Percentiles rank a stretch among this genome's conserved stretches.
Evolutionary conservation across 345 rosid species (phyloP).

Genomic region (Eutrema japonicum): DNA sequence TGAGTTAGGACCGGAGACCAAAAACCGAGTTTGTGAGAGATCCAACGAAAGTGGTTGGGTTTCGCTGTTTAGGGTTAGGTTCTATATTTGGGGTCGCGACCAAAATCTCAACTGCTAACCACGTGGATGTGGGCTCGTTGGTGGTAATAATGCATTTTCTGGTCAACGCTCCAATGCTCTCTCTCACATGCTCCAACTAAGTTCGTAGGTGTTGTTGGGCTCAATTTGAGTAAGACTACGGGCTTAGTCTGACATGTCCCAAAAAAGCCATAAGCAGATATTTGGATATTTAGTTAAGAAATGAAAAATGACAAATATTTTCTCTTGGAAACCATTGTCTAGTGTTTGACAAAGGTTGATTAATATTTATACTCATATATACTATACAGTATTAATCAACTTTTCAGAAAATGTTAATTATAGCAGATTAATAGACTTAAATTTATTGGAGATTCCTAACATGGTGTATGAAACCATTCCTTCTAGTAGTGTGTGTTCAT

Average conservation of each 20-base stretch:
- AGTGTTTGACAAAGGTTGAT: no score
- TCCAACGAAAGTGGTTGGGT: slow-evolving; percentile 33
- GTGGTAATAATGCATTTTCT: neutral
- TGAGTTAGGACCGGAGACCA: neutral
- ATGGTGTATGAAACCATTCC: no score
- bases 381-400: no score
- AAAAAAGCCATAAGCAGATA: no score
- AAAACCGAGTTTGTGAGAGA: slow-evolving; percentile 17
- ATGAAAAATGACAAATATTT: no score
- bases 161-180: neutral
- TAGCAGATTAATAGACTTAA: no score
- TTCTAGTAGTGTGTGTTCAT: no score
- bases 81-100: slow-evolving; percentile 8
- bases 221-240: neutral
- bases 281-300: no score
- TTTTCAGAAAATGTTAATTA: no score
- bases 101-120: slow-evolving; percentile 34
- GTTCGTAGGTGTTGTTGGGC: neutral
- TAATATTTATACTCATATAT: no score
- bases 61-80: slow-evolving; percentile 13
- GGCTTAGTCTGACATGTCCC: neutral
- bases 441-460: no score
- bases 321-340: no score
- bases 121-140: slow-evolving; percentile 13
- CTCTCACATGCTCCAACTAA: neutral